Conservation (phyloP, 2,329 filamentous ascomycete genomes). For the Fusarium devonianum region DNA sequence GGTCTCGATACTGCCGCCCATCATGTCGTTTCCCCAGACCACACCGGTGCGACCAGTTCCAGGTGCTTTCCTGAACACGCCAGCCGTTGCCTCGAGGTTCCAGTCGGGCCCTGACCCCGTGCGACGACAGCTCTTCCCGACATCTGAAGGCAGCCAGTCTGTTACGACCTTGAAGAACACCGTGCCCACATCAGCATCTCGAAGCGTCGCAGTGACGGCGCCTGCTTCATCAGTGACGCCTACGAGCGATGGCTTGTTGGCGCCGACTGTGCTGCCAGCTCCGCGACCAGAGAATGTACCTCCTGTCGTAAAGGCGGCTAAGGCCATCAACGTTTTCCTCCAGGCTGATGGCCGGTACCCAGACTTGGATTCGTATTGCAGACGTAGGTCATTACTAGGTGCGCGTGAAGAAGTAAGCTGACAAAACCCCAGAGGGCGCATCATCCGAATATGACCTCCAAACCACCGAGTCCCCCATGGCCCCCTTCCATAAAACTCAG, state of each 20-base stretch:
- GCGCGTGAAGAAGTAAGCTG: slow-evolving; percentile 28
- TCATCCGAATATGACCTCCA: slow-evolving; percentile 92
- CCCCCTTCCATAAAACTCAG: slow-evolving; percentile 86
- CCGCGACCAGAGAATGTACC: slow-evolving; percentile 60
- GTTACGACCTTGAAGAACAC: slow-evolving; percentile 26
- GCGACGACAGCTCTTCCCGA: slow-evolving; percentile 59
- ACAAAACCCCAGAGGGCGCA: slow-evolving; percentile 73
- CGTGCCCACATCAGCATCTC: slow-evolving; percentile 30
- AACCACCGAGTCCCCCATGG: slow-evolving; percentile 72
- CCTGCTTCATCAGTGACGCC: slow-evolving; percentile 35
- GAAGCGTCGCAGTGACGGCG: slow-evolving; percentile 34
- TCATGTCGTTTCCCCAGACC: slow-evolving; percentile 63
- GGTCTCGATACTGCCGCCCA: slow-evolving; percentile 41
- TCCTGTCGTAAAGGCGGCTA: slow-evolving; percentile 80
- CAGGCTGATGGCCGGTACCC: slow-evolving; percentile 81
- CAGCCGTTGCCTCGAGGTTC: slow-evolving; percentile 64
- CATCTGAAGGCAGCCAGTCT: slow-evolving; percentile 39
- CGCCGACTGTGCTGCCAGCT: slow-evolving; percentile 50
- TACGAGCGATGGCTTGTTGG: slow-evolving; percentile 41
- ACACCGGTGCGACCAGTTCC: slow-evolving; percentile 78
- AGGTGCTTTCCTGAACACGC: slow-evolving; percentile 79
- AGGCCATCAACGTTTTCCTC: slow-evolving; percentile 82
- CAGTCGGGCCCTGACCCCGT: slow-evolving; percentile 54
- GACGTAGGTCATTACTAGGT: slow-evolving; percentile 66
- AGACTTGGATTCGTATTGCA: slow-evolving; percentile 87